Evolutionary conservation across 2,329 filamentous ascomycete species (phyloP).

Genomic region (Neospermospora avenae): DNA sequence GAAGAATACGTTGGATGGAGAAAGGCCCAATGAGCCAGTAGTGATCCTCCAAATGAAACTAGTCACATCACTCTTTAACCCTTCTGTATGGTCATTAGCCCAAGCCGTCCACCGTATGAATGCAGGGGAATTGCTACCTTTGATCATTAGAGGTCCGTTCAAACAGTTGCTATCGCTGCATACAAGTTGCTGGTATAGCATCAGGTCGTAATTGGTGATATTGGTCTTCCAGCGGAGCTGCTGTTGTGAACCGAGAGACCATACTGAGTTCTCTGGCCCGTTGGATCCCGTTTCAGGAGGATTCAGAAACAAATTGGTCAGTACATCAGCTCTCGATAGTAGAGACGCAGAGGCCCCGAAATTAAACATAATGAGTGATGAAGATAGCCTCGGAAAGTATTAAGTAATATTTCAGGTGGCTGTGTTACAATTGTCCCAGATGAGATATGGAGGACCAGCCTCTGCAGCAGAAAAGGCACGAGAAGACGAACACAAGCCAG

Average conservation of each 20-base stretch:
- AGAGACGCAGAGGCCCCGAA: neutral
- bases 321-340: neutral
- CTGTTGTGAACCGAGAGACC: neutral
- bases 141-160: neutral
- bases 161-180: neutral
- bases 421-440: too few species aligned
- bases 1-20: neutral
- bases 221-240: neutral
- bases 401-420: too few species aligned
- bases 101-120: too few species aligned
- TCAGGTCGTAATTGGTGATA: neutral
- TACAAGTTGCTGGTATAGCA: neutral
- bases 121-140: too few species aligned
- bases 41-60: neutral
- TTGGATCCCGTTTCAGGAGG: neutral
- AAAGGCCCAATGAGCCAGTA: neutral
- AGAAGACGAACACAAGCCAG: too few species aligned
- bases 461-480: too few species aligned
- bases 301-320: neutral
- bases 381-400: neutral
- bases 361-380: neutral
- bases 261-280: slow-evolving; percentile 1
- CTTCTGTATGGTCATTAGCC: neutral
- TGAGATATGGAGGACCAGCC: too few species aligned
- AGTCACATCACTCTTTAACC: neutral